Percentiles rank a stretch among this genome's conserved stretches.
Conservation (phyloP, 2,329 filamentous ascomycete genomes). For the Tolypocladium ophioglossoides region DNA sequence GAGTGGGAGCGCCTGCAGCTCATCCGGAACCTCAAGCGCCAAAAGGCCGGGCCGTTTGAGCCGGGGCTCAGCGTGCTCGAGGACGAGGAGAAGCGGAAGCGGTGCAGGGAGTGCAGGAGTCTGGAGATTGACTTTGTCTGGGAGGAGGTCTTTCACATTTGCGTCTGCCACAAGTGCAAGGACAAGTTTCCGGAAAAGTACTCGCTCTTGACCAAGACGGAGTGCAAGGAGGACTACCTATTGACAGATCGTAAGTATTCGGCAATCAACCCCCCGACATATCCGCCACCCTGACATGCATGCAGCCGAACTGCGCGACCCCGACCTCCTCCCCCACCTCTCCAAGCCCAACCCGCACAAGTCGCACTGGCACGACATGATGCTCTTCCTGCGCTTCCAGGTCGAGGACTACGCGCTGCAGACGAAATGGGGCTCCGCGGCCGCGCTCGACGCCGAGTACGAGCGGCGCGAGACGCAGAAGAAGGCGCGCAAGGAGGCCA, state of each 20-base stretch:
- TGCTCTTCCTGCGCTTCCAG: slow-evolving; percentile 87
- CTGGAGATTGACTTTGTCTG: slow-evolving; percentile 92
- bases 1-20: slow-evolving; percentile 87
- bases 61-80: slow-evolving; percentile 71
- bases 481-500: slow-evolving; percentile 78
- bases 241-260: slow-evolving; percentile 71
- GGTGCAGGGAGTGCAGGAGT: slow-evolving; percentile 72
- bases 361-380: slow-evolving; percentile 96
- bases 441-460: slow-evolving; percentile 82
- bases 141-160: slow-evolving; percentile 70
- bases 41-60: slow-evolving; percentile 76
- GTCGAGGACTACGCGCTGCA: slow-evolving; percentile 89
- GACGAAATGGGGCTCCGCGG: slow-evolving; percentile 82
- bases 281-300: background rate
- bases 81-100: slow-evolving; percentile 53
- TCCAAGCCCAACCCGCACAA: slow-evolving; percentile 92
- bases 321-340: slow-evolving; percentile 76
- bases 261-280: background rate
- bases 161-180: slow-evolving; percentile 76
- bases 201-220: slow-evolving; percentile 90
- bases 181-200: slow-evolving; percentile 88
- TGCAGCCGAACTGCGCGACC: slow-evolving; percentile 78
- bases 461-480: slow-evolving; percentile 67
- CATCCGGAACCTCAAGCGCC: slow-evolving; percentile 58
- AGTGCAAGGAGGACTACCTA: slow-evolving; percentile 90